These are phyloP conservation scores for Obba rivulosa DNA, from an alignment of 768 basidiomycete species.

Conservation along the genomic window DNA sequence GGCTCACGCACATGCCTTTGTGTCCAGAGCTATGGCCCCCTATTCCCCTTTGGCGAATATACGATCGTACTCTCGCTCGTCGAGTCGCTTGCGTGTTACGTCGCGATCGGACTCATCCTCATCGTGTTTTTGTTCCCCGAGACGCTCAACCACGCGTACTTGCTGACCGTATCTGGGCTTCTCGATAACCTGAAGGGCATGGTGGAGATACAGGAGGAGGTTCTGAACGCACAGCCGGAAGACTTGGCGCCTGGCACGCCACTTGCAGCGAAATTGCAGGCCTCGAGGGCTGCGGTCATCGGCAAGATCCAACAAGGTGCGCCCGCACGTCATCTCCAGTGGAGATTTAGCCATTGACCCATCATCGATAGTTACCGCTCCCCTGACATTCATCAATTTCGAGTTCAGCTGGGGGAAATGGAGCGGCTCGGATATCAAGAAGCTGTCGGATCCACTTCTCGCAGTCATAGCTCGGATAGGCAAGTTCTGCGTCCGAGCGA, in stretches of 20 bases:
- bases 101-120: slow-evolving; percentile 41
- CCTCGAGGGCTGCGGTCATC: slow-evolving; percentile 18
- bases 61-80: slow-evolving; percentile 37
- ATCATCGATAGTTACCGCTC: slow-evolving; percentile 24
- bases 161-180: slow-evolving; percentile 26
- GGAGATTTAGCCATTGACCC: not conserved
- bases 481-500: slow-evolving; percentile 12
- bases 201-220: slow-evolving; percentile 29
- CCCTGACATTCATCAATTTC: slow-evolving; percentile 31
- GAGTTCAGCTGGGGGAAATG: slow-evolving; percentile 43
- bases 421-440: slow-evolving; percentile 38
- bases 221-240: slow-evolving; percentile 17
- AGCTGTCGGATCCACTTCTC: slow-evolving; percentile 31
- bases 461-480: slow-evolving; percentile 31
- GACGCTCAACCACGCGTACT: slow-evolving; percentile 38
- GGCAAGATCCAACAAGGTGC: slow-evolving; percentile 1
- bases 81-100: slow-evolving; percentile 40
- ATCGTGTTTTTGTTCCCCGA: slow-evolving; percentile 49
- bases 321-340: not conserved
- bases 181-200: slow-evolving; percentile 25
- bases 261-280: slow-evolving; percentile 15
- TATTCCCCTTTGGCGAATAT: slow-evolving; percentile 43
- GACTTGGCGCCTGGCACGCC: slow-evolving; percentile 19
- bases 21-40: slow-evolving; percentile 37
- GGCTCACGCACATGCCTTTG: not conserved